Conservation (phyloP, 768 basidiomycete species). For the Podaxis rugospora region DNA sequence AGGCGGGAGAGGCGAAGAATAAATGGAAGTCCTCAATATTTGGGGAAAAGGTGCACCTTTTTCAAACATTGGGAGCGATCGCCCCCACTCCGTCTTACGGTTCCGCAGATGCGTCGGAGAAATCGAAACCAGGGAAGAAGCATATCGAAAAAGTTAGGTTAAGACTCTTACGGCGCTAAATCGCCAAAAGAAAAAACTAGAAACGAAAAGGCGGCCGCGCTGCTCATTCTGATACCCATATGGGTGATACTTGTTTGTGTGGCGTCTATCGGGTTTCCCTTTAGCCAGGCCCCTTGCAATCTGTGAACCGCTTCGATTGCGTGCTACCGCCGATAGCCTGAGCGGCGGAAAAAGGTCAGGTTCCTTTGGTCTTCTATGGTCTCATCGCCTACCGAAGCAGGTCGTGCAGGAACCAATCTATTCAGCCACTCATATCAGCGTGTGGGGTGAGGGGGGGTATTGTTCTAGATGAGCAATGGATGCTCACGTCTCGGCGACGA, state of each 20-base stretch:
- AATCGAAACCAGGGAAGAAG: not conserved
- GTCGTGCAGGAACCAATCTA: not conserved
- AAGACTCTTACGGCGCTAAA: not conserved
- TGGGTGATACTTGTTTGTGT: not conserved
- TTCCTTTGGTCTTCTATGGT: not conserved
- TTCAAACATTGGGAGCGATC: not conserved
- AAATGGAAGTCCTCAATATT: not conserved
- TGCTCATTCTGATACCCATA: not conserved
- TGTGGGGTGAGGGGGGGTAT: not conserved
- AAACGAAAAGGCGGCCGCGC: not conserved
- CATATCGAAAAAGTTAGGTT: not conserved
- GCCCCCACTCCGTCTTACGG: not conserved
- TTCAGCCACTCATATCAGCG: not conserved
- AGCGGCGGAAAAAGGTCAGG: slow-evolving; percentile 7
- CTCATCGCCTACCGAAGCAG: not conserved
- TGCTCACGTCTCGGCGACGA: not conserved
- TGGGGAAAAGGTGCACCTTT: not conserved
- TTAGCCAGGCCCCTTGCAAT: not conserved
- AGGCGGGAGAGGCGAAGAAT: not conserved
- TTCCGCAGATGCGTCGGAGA: not conserved
- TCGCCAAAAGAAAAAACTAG: not conserved
- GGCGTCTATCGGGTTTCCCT: not conserved
- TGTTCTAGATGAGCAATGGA: not conserved
- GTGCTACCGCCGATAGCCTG: slow-evolving; percentile 6
- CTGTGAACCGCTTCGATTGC: slow-evolving; percentile 2